A percentile compares a stretch with the other conserved stretches of the same genome.
phyloP scores from a whole-genome alignment of 1,139 yeast species.

The Saccharomyces hybrid region DNA sequence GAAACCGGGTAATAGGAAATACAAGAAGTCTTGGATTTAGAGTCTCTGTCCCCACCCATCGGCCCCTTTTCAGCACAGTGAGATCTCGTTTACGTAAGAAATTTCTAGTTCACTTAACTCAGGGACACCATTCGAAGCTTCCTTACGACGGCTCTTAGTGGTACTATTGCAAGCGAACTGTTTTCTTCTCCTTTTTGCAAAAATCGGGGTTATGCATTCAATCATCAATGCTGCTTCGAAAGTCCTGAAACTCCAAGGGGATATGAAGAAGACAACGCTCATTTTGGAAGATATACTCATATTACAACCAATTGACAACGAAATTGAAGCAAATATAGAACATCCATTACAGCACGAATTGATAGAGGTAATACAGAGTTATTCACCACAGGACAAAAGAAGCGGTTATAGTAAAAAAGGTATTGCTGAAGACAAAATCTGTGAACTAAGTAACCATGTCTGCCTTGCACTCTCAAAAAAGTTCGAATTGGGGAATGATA shows the following conservation, averaged over 20 bases:
- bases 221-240: background rate
- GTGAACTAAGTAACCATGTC: background rate
- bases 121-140: background rate
- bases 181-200: background rate
- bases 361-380: background rate
- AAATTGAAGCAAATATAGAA: background rate
- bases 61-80: background rate
- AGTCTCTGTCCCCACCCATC: background rate
- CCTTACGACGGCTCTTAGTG: background rate
- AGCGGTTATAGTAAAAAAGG: background rate
- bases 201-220: background rate
- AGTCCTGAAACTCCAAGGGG: background rate
- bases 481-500: constrained; percentile 7
- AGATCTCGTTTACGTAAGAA: background rate
- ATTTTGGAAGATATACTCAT: background rate
- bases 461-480: constrained; percentile 7
- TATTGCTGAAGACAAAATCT: background rate
- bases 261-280: background rate
- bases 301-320: background rate
- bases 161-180: background rate
- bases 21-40: background rate
- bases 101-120: background rate
- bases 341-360: background rate
- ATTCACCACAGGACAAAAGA: background rate
- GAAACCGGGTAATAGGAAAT: background rate